Evolutionary conservation across 2,329 filamentous ascomycete species (phyloP).

Genomic region (Exophiala lecanii-corni): DNA sequence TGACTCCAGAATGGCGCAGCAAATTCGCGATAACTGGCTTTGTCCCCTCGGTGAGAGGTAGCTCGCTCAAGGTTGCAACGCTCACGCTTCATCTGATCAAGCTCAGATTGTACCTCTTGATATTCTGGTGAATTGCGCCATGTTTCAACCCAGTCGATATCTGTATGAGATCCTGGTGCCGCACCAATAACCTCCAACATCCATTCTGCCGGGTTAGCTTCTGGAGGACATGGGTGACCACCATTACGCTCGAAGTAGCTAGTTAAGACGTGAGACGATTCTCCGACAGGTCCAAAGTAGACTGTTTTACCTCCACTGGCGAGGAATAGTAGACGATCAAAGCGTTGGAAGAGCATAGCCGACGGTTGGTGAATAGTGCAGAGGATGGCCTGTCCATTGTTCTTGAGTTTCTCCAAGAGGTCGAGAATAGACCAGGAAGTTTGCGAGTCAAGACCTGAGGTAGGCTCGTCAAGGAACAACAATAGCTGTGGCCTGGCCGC

Average conservation of each 20-base stretch:
- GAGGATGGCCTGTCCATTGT: conserved; percentile 86
- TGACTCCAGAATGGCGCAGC: conserved; percentile 70
- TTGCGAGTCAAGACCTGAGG: conserved; percentile 87
- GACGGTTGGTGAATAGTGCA: conserved; percentile 98
- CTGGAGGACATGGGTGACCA: conserved; percentile 52
- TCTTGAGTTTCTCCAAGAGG: conserved; percentile 81
- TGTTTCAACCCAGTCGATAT: conserved; percentile 61
- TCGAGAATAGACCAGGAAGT: conserved; percentile 90
- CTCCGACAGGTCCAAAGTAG: conserved; percentile 64
- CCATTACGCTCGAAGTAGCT: conserved; percentile 64
- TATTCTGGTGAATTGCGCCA: conserved; percentile 60
- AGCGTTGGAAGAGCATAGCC: conserved; percentile 88
- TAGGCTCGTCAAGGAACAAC: conserved; percentile 91
- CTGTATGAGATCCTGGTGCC: conserved; percentile 58
- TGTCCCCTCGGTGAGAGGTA: conserved; percentile 43
- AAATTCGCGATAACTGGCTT: conserved; percentile 67
- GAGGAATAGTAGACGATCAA: conserved; percentile 61
- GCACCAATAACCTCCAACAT: conserved; percentile 61
- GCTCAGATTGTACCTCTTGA: conserved; percentile 49
- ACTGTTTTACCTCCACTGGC: conserved; percentile 62
- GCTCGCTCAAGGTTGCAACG: conserved; percentile 37
- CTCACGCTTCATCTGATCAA: conserved; percentile 52
- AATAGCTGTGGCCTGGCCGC: conserved; percentile 86
- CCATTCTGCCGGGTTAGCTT: conserved; percentile 71
- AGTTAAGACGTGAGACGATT: conserved; percentile 53